Base-by-base conservation (phyloP, 805 yeast species). In the Teunomyces atbi region DNA sequence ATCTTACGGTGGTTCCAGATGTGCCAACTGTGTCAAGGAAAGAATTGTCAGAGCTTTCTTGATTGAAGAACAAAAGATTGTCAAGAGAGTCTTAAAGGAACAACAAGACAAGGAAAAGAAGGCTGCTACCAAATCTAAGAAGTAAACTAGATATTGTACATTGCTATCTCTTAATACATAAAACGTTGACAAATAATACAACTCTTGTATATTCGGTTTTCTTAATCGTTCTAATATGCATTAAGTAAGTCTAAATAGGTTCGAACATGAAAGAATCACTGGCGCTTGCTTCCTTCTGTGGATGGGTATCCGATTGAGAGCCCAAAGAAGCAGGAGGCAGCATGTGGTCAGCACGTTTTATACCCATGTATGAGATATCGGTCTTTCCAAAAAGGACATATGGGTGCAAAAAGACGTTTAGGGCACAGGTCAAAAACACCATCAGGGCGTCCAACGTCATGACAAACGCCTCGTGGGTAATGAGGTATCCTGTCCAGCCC, bases 51-150 rank as follows among this genome's bases (percentile, higher is more conserved):
- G 99, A 82, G 97, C 99, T 71, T 94, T 94, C 90, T 86, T 94
- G 77, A 89, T 94, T 64, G 99, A 95, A 83, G 99, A 94, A 83
- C 98, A 94, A 83, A 95, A 94, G 89, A 91, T 94, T 62, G 99
- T 94, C 74, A 95, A 94, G 91, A 90, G 95, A 81, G 97, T 94
- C 68, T 86, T 94, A 72, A 92, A 92, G 87, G 97, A 90, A 75
- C 89, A 88, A 78, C 86, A 90, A 70, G 90, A 83, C 66, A 86
- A 89, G 80, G 92, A 87, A 70, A 81, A 83, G 78, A 83, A 66
- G 60, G 60, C 73, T 57, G 61, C 67, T 50, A 33, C 43, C 29
- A 59, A 61, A 58, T 67, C 66, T 58, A 65, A 65, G 59, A 62
- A 66, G 56, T 65, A 65, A 61, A 52, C 46, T 26, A 27, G 42